Conservation (phyloP, 257 asterid genomes). For the Cruciata laevipes region DNA sequence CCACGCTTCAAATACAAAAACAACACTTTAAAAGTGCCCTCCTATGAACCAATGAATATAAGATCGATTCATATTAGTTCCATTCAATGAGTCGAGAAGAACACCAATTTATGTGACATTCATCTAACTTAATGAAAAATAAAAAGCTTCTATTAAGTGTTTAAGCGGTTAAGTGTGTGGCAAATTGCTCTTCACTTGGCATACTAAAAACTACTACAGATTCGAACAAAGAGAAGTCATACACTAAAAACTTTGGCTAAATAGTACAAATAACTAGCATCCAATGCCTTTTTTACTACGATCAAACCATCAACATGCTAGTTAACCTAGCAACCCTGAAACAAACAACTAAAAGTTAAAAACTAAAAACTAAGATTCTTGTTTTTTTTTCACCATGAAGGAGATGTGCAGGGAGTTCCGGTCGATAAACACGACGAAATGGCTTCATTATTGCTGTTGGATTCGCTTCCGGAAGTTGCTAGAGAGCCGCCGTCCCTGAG, state of each 20-base stretch:
- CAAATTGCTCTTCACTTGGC: neutral
- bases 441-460: constrained; percentile 25
- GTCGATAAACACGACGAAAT: constrained; percentile 32
- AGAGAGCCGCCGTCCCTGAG: constrained; percentile 34
- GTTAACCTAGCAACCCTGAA: neutral
- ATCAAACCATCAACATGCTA: neutral
- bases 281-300: neutral
- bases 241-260: neutral
- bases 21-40: neutral
- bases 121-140: neutral
- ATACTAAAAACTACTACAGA: neutral
- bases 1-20: constrained; percentile 12
- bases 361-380: neutral
- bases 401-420: constrained; percentile 43
- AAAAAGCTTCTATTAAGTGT: neutral
- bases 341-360: neutral
- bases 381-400: constrained; percentile 38
- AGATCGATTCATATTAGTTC: constrained; percentile 5
- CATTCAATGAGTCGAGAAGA: neutral
- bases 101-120: neutral
- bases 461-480: constrained; percentile 30
- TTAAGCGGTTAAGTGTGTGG: neutral
- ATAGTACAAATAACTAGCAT: neutral
- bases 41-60: constrained; percentile 1
- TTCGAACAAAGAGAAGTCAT: neutral